A percentile compares a stretch with the other conserved stretches of the same genome.
Evolutionary conservation across 371 early-diverging fungal species (phyloP).

Genomic region (Zychaea mexicana): DNA sequence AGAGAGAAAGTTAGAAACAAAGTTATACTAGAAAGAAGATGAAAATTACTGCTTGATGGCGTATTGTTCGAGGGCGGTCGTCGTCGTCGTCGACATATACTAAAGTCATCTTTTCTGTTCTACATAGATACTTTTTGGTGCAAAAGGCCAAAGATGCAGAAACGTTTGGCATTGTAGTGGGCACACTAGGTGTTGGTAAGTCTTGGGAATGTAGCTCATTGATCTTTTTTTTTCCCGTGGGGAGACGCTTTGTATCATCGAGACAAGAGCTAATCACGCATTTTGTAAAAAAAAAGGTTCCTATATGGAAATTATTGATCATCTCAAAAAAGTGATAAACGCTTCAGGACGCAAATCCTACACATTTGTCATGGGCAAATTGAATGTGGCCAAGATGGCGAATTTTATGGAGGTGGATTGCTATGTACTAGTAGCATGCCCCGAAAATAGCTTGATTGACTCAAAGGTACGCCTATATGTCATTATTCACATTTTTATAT

Average conservation of each 20-base stretch:
- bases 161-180: conserved; percentile 94
- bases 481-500: conserved; percentile 1
- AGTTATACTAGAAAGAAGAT: too few species aligned
- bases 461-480: conserved; percentile 55
- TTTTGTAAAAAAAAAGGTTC: too few species aligned
- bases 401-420: conserved; percentile 94
- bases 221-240: neutral
- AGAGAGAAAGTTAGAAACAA: neutral
- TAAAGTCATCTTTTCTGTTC: neutral
- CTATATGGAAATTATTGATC: conserved; percentile 79
- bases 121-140: conserved; percentile 69
- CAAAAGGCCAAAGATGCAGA: conserved; percentile 93
- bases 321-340: conserved; percentile 77
- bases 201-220: neutral
- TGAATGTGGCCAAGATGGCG: conserved; percentile 94
- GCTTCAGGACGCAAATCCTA: conserved; percentile 83
- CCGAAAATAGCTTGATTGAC: conserved; percentile 93
- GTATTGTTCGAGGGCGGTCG: too few species aligned
- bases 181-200: conserved; percentile 91
- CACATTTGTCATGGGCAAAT: conserved; percentile 92
- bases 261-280: too few species aligned
- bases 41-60: too few species aligned
- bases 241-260: neutral
- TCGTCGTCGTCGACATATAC: too few species aligned
- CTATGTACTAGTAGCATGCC: conserved; percentile 92